Base-by-base conservation (phyloP, 768 basidiomycete genomes). In the Rhizopogon rudus region DNA sequence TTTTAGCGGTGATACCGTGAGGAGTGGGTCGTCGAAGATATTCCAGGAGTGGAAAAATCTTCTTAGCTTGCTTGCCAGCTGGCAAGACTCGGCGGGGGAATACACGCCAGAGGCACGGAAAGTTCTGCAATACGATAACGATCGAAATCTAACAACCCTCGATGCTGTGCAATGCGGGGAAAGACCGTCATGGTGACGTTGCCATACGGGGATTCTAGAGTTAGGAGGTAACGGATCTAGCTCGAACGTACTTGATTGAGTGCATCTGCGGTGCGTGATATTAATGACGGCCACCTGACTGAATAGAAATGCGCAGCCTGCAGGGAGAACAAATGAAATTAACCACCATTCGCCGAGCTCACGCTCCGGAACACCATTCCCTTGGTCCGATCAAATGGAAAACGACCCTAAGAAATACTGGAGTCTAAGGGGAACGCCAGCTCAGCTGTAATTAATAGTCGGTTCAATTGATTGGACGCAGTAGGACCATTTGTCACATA, bases 311-410 rank as follows among this genome's bases (percentile, higher is more conserved):
- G 41, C 12, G 20, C 40, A 43, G 10, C 7, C 22, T 44, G 5
- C 44, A 45, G 9, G 44, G 44, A 5, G 25, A 16, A 13, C 16
- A 4, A 44, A 44, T 44, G 44, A n/a, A n/a, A 45, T 45, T 31
- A 31, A 37, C 7, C 8, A 29, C 31, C n/a, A 2, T 17, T 45
- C 44, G n/a, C 29, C 44, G 41, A 42, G 20, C 41, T 42, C 41
- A 12, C 9, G 17, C 10, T 41, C 40, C 41, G 44, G 29, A 6
- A 1, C n/a, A 29, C 17, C 29, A 29, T 17, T 17, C n/a, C 29
- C n/a, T 45, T 45, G 29, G 35, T 41, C 44, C 53, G 44, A 55
- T 40, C 56, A 45, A 55, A 54, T 53, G 56, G 56, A 57, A 57
- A 25, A 20, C 31, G 2, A 6, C 10, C 12, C 10, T 7, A 6